Percentiles rank a stretch among this genome's conserved stretches.
These are phyloP conservation scores for Aleurites moluccanus DNA, from an alignment of 441 rosid species.

Conservation along the genomic window DNA sequence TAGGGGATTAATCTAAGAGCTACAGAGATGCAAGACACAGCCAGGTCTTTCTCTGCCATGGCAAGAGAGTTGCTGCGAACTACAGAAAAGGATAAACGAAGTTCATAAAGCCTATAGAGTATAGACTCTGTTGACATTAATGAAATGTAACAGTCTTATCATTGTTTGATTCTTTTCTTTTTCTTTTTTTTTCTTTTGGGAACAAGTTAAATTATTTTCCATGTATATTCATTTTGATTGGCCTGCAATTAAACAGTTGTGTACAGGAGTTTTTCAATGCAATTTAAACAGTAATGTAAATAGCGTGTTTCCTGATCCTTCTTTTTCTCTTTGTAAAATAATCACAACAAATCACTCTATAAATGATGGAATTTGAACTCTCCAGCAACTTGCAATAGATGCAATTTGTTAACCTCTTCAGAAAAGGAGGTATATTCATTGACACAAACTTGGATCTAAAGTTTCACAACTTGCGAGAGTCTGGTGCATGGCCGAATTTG, in stretches of 20 bases:
- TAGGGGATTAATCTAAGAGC: conserved; percentile 78
- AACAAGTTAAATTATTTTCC: background rate
- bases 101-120: conserved; percentile 22
- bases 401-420: background rate
- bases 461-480: background rate
- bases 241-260: background rate
- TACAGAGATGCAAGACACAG: conserved; percentile 84
- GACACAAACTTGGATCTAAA: background rate
- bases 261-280: background rate
- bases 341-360: background rate
- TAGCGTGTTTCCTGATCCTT: background rate
- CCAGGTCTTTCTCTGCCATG: conserved; percentile 82
- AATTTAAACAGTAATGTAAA: background rate
- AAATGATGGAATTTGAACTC: background rate
- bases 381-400: background rate
- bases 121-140: too few relatives aligned
- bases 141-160: background rate
- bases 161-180: background rate
- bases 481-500: background rate
- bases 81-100: conserved; percentile 58
- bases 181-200: background rate
- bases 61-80: conserved; percentile 70
- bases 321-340: background rate
- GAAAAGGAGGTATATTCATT: background rate
- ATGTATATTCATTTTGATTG: conserved; percentile 7